These are phyloP conservation scores for Cladorrhinum sp. DNA, from an alignment of 2,329 filamentous ascomycete species.

Conservation along the genomic window DNA sequence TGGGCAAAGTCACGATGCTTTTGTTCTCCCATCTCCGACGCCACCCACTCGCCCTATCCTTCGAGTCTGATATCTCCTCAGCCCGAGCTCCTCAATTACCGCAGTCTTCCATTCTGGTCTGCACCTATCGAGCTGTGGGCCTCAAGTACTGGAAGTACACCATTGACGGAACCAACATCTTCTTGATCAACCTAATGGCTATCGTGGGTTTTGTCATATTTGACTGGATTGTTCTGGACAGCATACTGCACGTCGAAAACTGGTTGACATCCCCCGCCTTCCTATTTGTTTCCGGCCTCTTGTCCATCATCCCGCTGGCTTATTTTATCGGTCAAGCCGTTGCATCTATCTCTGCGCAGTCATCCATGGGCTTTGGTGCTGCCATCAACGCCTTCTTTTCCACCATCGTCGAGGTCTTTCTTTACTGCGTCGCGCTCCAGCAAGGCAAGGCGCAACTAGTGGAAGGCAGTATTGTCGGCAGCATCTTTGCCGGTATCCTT, in stretches of 20 bases:
- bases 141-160: conserved; percentile 99
- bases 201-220: conserved; percentile 93
- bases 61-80: conserved; percentile 80
- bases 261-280: conserved; percentile 80
- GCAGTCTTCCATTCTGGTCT: conserved; percentile 83
- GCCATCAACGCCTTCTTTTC: conserved; percentile 99
- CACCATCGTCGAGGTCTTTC: conserved; percentile 93
- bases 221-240: conserved; percentile 79
- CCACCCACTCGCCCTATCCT: conserved; percentile 88
- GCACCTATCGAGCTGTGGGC: conserved; percentile 94
- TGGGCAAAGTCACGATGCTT: conserved; percentile 91
- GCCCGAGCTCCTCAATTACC: conserved; percentile 68
- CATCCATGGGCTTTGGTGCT: conserved; percentile 95
- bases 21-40: conserved; percentile 88
- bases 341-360: conserved; percentile 96
- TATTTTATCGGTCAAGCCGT: conserved; percentile 99
- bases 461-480: conserved; percentile 94
- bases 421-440: conserved; percentile 90
- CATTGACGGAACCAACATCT: conserved; percentile 96
- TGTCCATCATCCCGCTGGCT: conserved; percentile 93
- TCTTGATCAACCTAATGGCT: conserved; percentile 93
- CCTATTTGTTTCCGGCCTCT: conserved; percentile 76
- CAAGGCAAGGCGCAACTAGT: conserved; percentile 92
- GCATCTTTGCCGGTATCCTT: conserved; percentile 93
- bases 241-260: conserved; percentile 65